Evolutionary conservation across 345 rosid species (phyloP), one percentile per base, ranked within the genome.

Genomic region (Tarenaya hassleriana): DNA sequence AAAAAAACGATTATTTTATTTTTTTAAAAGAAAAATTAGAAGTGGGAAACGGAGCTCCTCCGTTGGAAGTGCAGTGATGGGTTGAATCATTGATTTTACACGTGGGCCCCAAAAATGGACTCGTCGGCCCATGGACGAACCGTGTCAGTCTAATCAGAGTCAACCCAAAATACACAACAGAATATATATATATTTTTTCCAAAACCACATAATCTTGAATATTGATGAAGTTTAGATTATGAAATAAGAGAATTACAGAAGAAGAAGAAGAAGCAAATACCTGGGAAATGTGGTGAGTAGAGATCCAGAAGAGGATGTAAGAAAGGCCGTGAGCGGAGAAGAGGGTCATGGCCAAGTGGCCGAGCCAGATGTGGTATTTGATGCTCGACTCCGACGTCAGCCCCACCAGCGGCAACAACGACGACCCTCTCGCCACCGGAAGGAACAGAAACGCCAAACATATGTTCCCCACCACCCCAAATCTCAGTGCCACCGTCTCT

Each of bases 301-400:
- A 49, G 0, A 40, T 58, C 87, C 94, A 87, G 7, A 16, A 62
- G 9, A 56, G 19, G 56, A 87, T 72, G 75, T 51, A 86, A 55
- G 58, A 27, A 32, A 87, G 16, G 10, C 98, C 96, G 44, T 90
- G 96, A 43, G 71, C 42, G 0, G 92, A 72, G 63, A 84, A 77
- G 64, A 82, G 39, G 15, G 56, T 10, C 85, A 90, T 71, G 61
- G 76, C 79, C 54, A 77, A 49, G 52, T 90, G 94, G 1, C 98
- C 96, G 0, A 90, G 65, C 96, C 98, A 90, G 33, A 82, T 82
- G 41, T 90, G 98, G 24, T 90, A 90, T 73, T 84, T 90, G 52
- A 90, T 87, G 87, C 94, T 75, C 1, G 73, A 70, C 55, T 90
- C 98, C 12, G 92, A 86, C 15, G 91, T 82, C 18, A 90, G 54